phyloP scores from a whole-genome alignment of 2,329 filamentous ascomycete species.

The Byssothecium circinans region DNA sequence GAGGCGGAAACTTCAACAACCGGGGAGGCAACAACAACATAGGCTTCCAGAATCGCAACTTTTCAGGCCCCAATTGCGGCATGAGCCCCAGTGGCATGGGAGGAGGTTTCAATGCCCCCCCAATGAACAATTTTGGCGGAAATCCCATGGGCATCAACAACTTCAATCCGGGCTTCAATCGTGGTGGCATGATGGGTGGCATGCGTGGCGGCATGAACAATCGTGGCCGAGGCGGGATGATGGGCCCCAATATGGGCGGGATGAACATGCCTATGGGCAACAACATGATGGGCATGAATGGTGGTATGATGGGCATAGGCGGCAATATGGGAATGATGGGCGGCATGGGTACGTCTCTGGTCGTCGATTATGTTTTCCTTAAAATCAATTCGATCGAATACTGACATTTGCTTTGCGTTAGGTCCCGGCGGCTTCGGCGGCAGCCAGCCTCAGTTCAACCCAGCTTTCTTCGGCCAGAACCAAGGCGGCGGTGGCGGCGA shows the following conservation, averaged over 20 bases:
- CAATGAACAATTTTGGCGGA: slow-evolving; percentile 53
- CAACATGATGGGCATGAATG: slow-evolving; percentile 46
- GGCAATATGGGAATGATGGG: slow-evolving; percentile 29
- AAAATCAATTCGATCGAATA: background rate
- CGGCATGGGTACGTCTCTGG: slow-evolving; percentile 34
- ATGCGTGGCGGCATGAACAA: slow-evolving; percentile 51
- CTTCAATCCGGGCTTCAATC: slow-evolving; percentile 46
- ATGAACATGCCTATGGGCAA: no score
- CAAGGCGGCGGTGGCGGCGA: slow-evolving; percentile 54
- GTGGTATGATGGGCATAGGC: slow-evolving; percentile 53
- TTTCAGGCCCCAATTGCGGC: slow-evolving; percentile 36
- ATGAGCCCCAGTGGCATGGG: slow-evolving; percentile 43
- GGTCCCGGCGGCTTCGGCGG: slow-evolving; percentile 58
- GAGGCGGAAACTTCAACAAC: slow-evolving; percentile 40
- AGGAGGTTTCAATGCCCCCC: slow-evolving; percentile 54
- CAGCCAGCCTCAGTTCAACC: slow-evolving; percentile 71
- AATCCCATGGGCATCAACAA: slow-evolving; percentile 41
- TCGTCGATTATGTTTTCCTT: slow-evolving; percentile 5
- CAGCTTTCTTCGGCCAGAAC: slow-evolving; percentile 65
- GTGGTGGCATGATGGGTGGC: slow-evolving; percentile 52
- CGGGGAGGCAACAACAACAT: slow-evolving; percentile 29
- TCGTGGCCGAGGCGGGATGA: no score
- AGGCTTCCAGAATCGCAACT: slow-evolving; percentile 43
- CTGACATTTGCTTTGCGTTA: slow-evolving; percentile 2
- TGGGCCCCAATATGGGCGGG: slow-evolving; percentile 50